A percentile compares a stretch with the other conserved stretches of the same genome.
Conservation (phyloP, 164 flowering plant species). For the Houttuynia cordata region DNA sequence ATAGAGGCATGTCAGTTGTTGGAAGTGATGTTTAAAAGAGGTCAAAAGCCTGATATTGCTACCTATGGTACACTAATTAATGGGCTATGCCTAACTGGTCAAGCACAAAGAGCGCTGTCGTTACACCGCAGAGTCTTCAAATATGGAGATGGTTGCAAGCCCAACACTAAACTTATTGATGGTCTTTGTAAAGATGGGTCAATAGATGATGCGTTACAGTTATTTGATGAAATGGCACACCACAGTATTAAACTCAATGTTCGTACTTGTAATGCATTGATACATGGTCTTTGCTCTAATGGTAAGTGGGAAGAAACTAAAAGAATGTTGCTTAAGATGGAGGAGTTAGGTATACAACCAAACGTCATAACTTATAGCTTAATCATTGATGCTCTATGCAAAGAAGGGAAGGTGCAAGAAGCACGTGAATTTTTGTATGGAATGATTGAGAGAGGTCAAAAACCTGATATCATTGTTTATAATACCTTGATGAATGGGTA, state of each 20-base stretch:
- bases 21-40: slow-evolving; percentile 61
- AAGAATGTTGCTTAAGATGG: slow-evolving; percentile 36
- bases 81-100: slow-evolving; percentile 63
- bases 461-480: slow-evolving; percentile 56
- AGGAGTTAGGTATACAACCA: slow-evolving; percentile 35
- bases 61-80: slow-evolving; percentile 74
- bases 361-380: slow-evolving; percentile 69
- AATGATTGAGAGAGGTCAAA: slow-evolving; percentile 52
- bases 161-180: slow-evolving; percentile 64
- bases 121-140: slow-evolving; percentile 51
- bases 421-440: slow-evolving; percentile 44
- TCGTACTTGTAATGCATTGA: slow-evolving; percentile 62
- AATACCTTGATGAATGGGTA: slow-evolving; percentile 70
- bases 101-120: slow-evolving; percentile 56
- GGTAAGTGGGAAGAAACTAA: slow-evolving; percentile 57
- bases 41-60: slow-evolving; percentile 62
- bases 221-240: slow-evolving; percentile 43
- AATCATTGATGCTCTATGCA: slow-evolving; percentile 52
- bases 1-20: slow-evolving; percentile 69
- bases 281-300: slow-evolving; percentile 53
- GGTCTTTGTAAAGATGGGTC: slow-evolving; percentile 64
- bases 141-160: slow-evolving; percentile 39
- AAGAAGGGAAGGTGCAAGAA: slow-evolving; percentile 31
- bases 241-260: slow-evolving; percentile 51
- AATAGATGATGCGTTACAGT: slow-evolving; percentile 38